Evolutionary conservation across 331 rosid genomes (phyloP).

Genomic region (Dryas integrifolia): DNA sequence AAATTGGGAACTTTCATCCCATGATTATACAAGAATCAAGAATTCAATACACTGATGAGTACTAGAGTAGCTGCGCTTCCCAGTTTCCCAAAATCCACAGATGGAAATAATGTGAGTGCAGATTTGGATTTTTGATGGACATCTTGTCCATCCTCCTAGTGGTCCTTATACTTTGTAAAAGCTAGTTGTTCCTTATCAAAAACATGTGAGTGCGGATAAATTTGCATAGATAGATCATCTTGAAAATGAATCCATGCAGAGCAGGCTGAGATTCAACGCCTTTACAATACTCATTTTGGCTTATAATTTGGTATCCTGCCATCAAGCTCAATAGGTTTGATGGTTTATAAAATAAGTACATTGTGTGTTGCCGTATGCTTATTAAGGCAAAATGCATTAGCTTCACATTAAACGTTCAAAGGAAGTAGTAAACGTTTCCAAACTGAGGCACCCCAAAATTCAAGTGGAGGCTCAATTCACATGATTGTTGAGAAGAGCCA

Average conservation of each 20-base stretch:
- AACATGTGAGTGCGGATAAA: too few species aligned
- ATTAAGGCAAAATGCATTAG: background rate
- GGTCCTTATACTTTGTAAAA: too few species aligned
- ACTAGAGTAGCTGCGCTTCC: background rate
- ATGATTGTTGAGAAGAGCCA: background rate
- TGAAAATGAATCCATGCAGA: background rate
- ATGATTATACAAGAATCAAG: background rate
- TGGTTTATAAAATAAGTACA: background rate
- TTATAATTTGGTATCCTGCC: background rate
- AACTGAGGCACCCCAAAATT: background rate
- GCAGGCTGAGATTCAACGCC: background rate
- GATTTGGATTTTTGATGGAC: background rate
- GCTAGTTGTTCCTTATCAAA: too few species aligned
- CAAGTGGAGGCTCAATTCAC: background rate
- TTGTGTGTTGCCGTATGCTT: background rate
- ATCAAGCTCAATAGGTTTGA: too few species aligned
- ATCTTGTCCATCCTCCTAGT: too few species aligned
- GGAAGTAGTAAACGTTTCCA: background rate
- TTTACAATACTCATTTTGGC: background rate
- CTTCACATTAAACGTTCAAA: background rate
- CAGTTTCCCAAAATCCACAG: background rate
- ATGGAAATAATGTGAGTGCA: background rate
- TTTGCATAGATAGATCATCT: too few species aligned
- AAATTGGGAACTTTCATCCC: background rate
- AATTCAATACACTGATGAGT: background rate